phyloP scores from a whole-genome alignment of 176 grass and related monocot genomes.

The Typha latifolia region DNA sequence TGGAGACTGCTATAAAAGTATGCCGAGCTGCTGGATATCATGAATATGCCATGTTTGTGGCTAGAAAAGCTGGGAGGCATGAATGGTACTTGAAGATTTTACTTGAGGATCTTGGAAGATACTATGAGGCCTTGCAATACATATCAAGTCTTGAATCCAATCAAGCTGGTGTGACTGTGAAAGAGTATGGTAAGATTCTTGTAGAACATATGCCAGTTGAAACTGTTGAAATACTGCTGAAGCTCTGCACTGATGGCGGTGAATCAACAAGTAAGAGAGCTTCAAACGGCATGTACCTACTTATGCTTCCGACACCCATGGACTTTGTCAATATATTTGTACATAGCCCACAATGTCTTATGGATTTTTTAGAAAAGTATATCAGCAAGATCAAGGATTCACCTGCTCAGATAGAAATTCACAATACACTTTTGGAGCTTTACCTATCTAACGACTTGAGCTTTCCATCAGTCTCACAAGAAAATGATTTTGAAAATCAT shows the following conservation, averaged over 20 bases:
- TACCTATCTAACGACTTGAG: conserved; percentile 80
- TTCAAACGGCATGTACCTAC: conserved; percentile 40
- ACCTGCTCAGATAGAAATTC: conserved; percentile 83
- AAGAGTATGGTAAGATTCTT: conserved; percentile 98
- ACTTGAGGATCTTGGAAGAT: conserved; percentile 94
- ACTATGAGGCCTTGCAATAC: conserved; percentile 80
- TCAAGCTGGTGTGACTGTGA: conserved; percentile 81
- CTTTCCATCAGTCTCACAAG: conserved; percentile 68
- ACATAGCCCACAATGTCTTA: conserved; percentile 70
- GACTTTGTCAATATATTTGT: conserved; percentile 97
- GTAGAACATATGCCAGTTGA: conserved; percentile 75
- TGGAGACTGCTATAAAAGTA: conserved; percentile 96
- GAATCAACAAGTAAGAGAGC: conserved; percentile 42
- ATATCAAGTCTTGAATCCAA: conserved; percentile 88
- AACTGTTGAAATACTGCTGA: conserved; percentile 81
- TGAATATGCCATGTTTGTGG: conserved; percentile 94
- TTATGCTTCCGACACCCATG: conserved; percentile 86
- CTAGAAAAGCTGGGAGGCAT: conserved; percentile 92
- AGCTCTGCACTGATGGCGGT: conserved; percentile 55
- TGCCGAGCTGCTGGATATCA: conserved; percentile 93
- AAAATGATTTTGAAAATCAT: conserved; percentile 45
- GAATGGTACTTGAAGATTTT: conserved; percentile 97
- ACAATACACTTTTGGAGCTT: conserved; percentile 87
- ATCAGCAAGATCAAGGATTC: conserved; percentile 68
- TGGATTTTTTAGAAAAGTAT: conserved; percentile 94